Conservation (phyloP, 768 basidiomycete genomes). For the Russula sp. region DNA sequence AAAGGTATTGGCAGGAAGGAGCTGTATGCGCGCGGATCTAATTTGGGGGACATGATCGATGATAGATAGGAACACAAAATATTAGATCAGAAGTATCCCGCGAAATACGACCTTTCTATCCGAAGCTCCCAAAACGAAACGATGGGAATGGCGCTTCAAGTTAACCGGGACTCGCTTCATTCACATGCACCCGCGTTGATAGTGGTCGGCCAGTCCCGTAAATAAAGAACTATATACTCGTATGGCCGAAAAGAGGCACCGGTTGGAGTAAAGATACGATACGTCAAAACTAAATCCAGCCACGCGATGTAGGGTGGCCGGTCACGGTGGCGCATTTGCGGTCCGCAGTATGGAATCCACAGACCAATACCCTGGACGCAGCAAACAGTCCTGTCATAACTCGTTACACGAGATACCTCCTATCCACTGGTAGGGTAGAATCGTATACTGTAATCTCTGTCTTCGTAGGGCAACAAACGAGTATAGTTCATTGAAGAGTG, state of each 20-base stretch:
- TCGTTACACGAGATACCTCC: no score
- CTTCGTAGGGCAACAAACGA: no score
- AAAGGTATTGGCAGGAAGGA: no score
- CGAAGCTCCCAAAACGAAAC: conserved; percentile 40
- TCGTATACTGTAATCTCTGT: no score
- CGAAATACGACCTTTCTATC: conserved; percentile 55
- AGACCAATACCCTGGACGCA: not conserved
- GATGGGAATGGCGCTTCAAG: no score
- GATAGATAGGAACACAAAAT: conserved; percentile 49
- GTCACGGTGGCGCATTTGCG: not conserved
- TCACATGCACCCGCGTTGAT: not conserved
- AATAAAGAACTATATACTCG: conserved; percentile 44
- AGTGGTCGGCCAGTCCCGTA: not conserved
- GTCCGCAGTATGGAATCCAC: not conserved
- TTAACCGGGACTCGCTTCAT: no score
- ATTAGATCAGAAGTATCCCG: conserved; percentile 32
- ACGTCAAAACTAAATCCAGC: conserved; percentile 46
- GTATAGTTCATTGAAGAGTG: no score
- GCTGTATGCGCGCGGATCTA: no score
- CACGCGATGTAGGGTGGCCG: conserved; percentile 64
- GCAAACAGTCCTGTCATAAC: no score
- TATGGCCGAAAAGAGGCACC: no score
- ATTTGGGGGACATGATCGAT: not conserved
- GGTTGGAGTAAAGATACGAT: no score
- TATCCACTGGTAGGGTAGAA: no score